Base-by-base conservation (phyloP, 345 rosid species). In the Erucastrum elatum region DNA sequence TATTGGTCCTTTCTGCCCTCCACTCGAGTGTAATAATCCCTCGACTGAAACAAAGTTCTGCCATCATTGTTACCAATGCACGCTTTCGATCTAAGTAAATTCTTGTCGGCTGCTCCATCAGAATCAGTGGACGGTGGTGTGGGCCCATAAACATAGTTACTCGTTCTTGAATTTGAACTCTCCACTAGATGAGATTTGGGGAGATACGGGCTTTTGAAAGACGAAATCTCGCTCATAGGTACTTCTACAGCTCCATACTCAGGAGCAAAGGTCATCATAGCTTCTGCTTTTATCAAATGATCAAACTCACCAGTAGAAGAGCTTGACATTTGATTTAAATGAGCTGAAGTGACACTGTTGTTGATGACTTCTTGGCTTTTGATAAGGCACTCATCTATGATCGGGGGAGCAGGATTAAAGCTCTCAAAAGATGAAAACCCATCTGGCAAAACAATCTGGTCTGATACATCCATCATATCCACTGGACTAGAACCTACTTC, bases 241-340 rank as follows among this genome's bases (percentile, higher is more conserved):
- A 92, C 84, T 86, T 93, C 97, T 71, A 95, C 96, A 37, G 98
- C 98, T 67, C 96, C 98, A 88, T 91, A 95, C 82, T 95, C 99
- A 12, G 90, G 88, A 75, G 99, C 96, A 87, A 91, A 93, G 6
- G 97, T 89, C 96, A 95, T 86, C 84, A 90, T 77, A 70, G 99
- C 97, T 85, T 95, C 99, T 27, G 93, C 97, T 87, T 90, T 95
- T 66, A 93, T 82, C 81, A 95, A 85, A 84, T 93, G 91, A 85
- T 95, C 97, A 64, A 95, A 95, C 89, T 95, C 97, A 39, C 96
- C 82, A 33, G 75, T 77, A 31, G 81, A 84, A 75, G 85, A 77
- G 78, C 77, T 81, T 41, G 88, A 83, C 77, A 86, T 77, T 34
- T 69, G 86, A 80, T 76, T 86, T 56, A 68, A 59, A 66, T 88